Conservation (phyloP, 768 basidiomycete genomes). For the Panellus pusillus region DNA sequence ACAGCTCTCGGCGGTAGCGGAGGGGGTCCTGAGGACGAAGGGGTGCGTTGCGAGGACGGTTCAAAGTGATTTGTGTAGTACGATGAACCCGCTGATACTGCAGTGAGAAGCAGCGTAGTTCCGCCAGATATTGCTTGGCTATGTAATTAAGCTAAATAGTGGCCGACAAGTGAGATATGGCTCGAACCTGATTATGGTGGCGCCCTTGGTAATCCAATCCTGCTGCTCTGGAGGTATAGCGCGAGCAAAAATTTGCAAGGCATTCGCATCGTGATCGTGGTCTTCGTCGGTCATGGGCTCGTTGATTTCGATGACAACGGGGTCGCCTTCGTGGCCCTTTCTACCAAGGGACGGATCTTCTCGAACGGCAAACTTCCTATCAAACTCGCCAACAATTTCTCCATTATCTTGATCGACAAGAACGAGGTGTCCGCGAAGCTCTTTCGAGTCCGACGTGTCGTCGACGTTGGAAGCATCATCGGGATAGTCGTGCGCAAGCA, state of each 20-base stretch:
- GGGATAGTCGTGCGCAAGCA: conserved; percentile 9
- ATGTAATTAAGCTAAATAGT: neutral
- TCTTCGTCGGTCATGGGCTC: conserved; percentile 40
- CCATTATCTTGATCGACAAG: conserved; percentile 73
- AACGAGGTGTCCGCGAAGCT: conserved; percentile 59
- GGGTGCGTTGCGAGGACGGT: conserved; percentile 45
- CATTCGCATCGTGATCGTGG: conserved; percentile 39
- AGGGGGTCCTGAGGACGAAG: conserved; percentile 26
- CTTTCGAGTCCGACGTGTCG: conserved; percentile 28
- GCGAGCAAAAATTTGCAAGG: conserved; percentile 57
- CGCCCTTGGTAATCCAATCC: conserved; percentile 67
- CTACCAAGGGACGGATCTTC: conserved; percentile 59
- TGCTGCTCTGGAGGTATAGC: conserved; percentile 66
- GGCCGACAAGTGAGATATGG: neutral
- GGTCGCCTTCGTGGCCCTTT: conserved; percentile 53
- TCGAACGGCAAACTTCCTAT: conserved; percentile 51
- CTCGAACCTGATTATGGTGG: conserved; percentile 61
- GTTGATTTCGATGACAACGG: conserved; percentile 73
- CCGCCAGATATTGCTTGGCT: conserved; percentile 70
- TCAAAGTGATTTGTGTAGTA: conserved; percentile 61
- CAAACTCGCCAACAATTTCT: conserved; percentile 69
- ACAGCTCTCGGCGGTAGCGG: conserved; percentile 44
- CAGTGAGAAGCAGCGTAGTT: conserved; percentile 61
- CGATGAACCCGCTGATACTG: conserved; percentile 60
- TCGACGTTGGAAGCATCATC: conserved; percentile 9